phyloP scores from a whole-genome alignment of 2,329 filamentous ascomycete genomes.

The Aspergillus terreus region DNA sequence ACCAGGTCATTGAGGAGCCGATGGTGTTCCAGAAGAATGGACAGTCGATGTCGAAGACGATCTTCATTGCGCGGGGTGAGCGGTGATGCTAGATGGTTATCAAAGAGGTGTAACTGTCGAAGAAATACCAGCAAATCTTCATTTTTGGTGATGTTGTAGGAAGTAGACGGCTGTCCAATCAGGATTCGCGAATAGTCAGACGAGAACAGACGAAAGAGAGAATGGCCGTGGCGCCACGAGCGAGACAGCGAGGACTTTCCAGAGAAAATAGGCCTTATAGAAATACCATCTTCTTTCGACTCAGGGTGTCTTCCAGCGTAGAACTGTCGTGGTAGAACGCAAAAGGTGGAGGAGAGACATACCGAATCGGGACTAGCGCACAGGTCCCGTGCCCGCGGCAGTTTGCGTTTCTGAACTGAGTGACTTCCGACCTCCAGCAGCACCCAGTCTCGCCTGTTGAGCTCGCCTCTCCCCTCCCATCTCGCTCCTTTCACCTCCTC shows the following conservation, averaged over 20 bases:
- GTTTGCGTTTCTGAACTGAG: slow-evolving; percentile 12
- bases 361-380: slow-evolving; percentile 30
- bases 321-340: not conserved
- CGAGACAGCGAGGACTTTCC: not conserved
- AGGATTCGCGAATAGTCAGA: slow-evolving; percentile 22
- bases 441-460: slow-evolving; percentile 24
- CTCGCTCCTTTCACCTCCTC: slow-evolving; percentile 18
- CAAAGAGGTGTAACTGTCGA: not conserved
- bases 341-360: slow-evolving; percentile 5
- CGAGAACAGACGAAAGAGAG: slow-evolving; percentile 2
- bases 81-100: slow-evolving; percentile 11
- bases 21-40: slow-evolving; percentile 40
- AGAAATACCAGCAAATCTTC: not conserved
- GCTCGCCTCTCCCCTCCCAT: slow-evolving; percentile 23
- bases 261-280: too few species aligned
- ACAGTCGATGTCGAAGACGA: slow-evolving; percentile 21
- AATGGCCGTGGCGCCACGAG: not conserved
- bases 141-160: not conserved
- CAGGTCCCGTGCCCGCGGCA: slow-evolving; percentile 27
- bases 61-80: slow-evolving; percentile 32
- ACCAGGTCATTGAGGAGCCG: slow-evolving; percentile 52
- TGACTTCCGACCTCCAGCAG: slow-evolving; percentile 19
- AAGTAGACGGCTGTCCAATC: slow-evolving; percentile 13
- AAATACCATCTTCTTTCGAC: too few species aligned
- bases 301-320: too few species aligned